phyloP scores from a whole-genome alignment of 352 stramenopile species.

The Phytophthora cryptogea region DNA sequence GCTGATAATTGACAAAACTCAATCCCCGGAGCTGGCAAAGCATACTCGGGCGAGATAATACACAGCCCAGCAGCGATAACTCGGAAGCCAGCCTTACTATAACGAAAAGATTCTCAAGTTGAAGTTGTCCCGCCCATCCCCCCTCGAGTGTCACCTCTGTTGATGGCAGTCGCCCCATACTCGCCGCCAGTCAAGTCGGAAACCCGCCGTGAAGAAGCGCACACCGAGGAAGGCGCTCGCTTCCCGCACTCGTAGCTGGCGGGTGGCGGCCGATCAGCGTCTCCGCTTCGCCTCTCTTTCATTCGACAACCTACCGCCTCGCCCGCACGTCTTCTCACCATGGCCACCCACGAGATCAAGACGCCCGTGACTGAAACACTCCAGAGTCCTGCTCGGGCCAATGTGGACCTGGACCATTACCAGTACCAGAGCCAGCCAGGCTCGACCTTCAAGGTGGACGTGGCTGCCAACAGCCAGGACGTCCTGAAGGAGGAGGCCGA shows the following conservation, averaged over 20 bases:
- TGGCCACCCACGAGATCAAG: constrained; percentile 29
- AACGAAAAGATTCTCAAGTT: constrained; percentile 7
- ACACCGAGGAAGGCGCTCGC: constrained; percentile 10
- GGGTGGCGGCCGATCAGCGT: not conserved
- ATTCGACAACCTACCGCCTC: constrained; percentile 37
- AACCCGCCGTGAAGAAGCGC: constrained; percentile 28
- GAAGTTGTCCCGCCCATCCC: constrained; percentile 20
- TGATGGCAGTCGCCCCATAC: constrained; percentile 25
- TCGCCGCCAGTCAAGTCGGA: constrained; percentile 13
- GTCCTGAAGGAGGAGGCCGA: constrained; percentile 34
- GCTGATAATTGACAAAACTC: too few species aligned
- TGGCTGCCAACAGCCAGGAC: constrained; percentile 23
- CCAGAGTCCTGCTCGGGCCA: constrained; percentile 27
- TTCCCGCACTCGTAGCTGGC: constrained; percentile 3
- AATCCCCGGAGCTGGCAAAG: too few species aligned
- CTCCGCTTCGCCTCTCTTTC: constrained; percentile 8
- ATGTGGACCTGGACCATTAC: constrained; percentile 35
- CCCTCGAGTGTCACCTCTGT: constrained; percentile 10
- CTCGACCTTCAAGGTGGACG: constrained; percentile 37
- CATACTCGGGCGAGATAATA: not conserved
- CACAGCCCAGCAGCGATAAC: not conserved
- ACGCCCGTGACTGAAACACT: constrained; percentile 33
- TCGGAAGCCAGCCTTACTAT: not conserved
- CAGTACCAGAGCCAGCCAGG: constrained; percentile 33
- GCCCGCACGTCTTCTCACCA: constrained; percentile 16